Conservation (phyloP, 139 green algal species). For the Haematococcus lacustris region DNA sequence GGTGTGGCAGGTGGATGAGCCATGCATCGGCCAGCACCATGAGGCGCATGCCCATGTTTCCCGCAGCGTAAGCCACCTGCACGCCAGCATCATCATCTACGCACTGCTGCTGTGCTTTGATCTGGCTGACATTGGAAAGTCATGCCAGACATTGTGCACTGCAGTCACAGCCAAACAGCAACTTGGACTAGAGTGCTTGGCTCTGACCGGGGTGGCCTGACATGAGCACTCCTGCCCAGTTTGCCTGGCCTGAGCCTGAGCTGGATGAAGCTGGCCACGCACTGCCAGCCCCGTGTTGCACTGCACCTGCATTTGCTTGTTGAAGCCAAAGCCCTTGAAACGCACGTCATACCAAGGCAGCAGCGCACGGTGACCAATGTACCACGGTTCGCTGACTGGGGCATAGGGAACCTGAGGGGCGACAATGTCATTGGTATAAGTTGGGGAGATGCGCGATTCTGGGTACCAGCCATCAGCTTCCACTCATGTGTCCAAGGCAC, state of each 20-base stretch:
- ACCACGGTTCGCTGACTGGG: conserved; percentile 6
- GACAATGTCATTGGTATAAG: no score
- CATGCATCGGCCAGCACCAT: conserved; percentile 3
- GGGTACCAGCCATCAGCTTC: no score
- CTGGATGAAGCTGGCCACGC: not conserved
- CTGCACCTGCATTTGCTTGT: conserved; percentile 8
- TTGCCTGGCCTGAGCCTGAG: not conserved
- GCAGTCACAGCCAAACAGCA: no score
- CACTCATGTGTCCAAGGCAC: no score
- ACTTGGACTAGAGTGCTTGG: no score
- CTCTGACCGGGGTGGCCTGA: no score
- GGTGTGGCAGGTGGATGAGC: conserved; percentile 6
- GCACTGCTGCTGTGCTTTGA: not conserved
- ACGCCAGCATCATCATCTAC: no score
- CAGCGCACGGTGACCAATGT: not conserved
- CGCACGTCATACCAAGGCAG: conserved; percentile 1
- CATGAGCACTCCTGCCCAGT: not conserved
- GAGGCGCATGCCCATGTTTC: no score
- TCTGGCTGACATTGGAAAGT: not conserved
- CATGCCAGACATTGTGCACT: no score
- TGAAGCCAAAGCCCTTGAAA: conserved; percentile 7
- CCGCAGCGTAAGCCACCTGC: no score
- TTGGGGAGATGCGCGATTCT: no score
- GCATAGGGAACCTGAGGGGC: no score
- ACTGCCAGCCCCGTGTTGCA: not conserved